phyloP scores from a whole-genome alignment of 805 yeast genomes.

The Ogataea haglerorum region DNA sequence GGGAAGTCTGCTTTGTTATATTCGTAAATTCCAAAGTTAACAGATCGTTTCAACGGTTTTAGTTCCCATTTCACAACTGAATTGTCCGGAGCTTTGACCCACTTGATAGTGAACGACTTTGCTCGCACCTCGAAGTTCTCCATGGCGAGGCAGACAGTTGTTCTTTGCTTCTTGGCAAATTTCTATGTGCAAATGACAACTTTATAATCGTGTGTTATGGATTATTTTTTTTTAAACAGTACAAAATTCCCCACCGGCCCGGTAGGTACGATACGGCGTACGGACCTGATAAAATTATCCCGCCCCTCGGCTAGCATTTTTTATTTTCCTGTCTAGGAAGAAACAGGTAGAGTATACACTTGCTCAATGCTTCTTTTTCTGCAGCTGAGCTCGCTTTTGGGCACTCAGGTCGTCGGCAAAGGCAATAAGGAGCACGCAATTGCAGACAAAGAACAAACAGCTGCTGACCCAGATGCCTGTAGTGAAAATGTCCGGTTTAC shows the following conservation, averaged over 20 bases:
- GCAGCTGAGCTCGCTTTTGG: not conserved
- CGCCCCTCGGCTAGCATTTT: conserved; percentile 2
- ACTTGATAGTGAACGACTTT: conserved; percentile 83
- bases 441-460: conserved; percentile 27
- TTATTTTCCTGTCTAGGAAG: conserved; percentile 4
- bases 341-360: not conserved
- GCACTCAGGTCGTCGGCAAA: conserved; percentile 20
- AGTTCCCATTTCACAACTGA: conserved; percentile 73
- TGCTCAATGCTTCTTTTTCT: conserved; percentile 6
- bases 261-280: not conserved
- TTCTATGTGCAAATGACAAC: not conserved
- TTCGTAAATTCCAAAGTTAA: conserved; percentile 37
- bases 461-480: conserved; percentile 26
- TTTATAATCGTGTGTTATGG: conserved; percentile 2
- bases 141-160: conserved; percentile 40
- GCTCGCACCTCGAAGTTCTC: conserved; percentile 90
- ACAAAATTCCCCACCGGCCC: conserved; percentile 4
- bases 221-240: conserved; percentile 5
- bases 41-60: conserved; percentile 69
- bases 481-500: conserved; percentile 37
- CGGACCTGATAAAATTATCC: not conserved
- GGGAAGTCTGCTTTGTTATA: conserved; percentile 22
- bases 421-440: conserved; percentile 17
- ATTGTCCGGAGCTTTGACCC: conserved; percentile 77
- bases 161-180: not conserved